phyloP scores from a whole-genome alignment of 768 basidiomycete species.

The Postia placenta region DNA sequence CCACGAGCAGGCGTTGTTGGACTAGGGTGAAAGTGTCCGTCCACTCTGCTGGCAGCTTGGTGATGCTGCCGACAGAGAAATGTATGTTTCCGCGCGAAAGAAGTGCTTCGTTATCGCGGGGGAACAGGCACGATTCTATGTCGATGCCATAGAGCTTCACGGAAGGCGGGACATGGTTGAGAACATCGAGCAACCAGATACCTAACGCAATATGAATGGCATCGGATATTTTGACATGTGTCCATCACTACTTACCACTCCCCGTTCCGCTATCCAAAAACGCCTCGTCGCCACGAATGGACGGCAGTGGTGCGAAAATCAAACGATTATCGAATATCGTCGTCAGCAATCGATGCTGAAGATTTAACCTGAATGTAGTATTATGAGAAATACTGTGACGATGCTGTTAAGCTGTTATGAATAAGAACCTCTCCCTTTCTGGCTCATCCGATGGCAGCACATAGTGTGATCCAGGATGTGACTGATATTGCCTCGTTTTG shows the following conservation, averaged over 20 bases:
- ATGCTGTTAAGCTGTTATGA: not conserved
- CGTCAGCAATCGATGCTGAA: conserved; percentile 6
- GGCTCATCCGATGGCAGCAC: conserved; percentile 2
- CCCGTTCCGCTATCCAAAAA: conserved; percentile 8
- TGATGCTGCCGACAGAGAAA: conserved; percentile 17
- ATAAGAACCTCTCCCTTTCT: conserved; percentile 3
- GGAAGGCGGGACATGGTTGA: conserved; percentile 1
- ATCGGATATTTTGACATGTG: not conserved
- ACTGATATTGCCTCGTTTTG: conserved; percentile 3
- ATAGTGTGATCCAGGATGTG: conserved; percentile 4
- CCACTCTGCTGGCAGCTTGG: conserved; percentile 26
- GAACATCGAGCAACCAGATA: conserved; percentile 13
- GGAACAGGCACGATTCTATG: conserved; percentile 13
- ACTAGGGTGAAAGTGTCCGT: conserved; percentile 24
- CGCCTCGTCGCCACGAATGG: not conserved
- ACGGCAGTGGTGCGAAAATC: conserved; percentile 1
- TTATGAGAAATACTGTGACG: not conserved
- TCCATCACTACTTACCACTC: conserved; percentile 1
- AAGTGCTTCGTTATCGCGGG: not conserved
- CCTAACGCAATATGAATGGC: conserved; percentile 7
- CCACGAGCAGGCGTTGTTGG: conserved; percentile 27
- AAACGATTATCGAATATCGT: conserved; percentile 1
- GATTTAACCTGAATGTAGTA: not conserved
- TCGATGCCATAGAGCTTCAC: conserved; percentile 12
- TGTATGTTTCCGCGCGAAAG: conserved; percentile 9